Evolutionary conservation across 176 grass and related monocot species (phyloP).

Genomic region (Cymbopogon citratus): DNA sequence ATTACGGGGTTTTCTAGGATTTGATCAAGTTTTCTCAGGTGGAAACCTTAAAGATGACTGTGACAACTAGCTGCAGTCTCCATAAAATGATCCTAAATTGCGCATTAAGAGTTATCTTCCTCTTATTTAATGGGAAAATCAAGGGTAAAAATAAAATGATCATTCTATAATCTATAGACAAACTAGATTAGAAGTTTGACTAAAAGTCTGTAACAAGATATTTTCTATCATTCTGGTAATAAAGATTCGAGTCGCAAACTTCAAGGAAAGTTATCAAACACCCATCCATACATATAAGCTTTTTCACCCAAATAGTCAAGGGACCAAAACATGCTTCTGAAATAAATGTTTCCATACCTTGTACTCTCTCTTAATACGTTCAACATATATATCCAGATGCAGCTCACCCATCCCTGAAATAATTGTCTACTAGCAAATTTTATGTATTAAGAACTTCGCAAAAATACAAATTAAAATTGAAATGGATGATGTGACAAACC

Average conservation of each 20-base stretch:
- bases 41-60: not conserved
- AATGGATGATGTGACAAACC: constrained; percentile 37
- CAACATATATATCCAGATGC: constrained; percentile 99
- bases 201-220: constrained; percentile 1
- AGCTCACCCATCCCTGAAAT: constrained; percentile 99
- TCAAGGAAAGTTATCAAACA: not conserved
- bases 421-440: constrained; percentile 63
- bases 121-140: not conserved
- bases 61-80: not conserved
- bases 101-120: not conserved
- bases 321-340: not conserved
- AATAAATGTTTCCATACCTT: constrained; percentile 47
- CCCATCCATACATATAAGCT: not conserved
- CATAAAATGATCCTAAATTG: not conserved
- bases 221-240: not conserved
- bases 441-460: constrained; percentile 14
- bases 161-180: not conserved
- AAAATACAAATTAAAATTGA: constrained; percentile 9
- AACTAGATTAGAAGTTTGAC: not conserved
- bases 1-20: not conserved
- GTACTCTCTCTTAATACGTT: constrained; percentile 91
- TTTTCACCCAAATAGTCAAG: not conserved
- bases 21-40: not conserved
- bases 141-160: not conserved
- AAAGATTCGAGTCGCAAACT: not conserved